Conservation (phyloP, 2,329 filamentous ascomycete genomes). For the Sarocladium strictum region DNA sequence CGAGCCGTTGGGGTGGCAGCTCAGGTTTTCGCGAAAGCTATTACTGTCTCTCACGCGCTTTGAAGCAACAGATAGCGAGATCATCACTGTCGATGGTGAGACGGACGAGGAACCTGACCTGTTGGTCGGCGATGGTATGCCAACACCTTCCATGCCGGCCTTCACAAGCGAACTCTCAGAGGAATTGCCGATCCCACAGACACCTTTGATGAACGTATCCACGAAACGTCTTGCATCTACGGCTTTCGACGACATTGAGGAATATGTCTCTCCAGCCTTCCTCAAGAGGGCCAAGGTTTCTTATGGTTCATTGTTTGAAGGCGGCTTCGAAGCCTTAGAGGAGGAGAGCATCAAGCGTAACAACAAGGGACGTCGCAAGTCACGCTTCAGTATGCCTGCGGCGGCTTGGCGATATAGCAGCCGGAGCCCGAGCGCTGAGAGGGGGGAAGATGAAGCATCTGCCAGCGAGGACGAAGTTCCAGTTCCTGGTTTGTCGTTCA, state of each 20-base stretch:
- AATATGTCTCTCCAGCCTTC: conserved; percentile 76
- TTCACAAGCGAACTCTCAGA: background rate
- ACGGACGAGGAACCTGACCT: conserved; percentile 12
- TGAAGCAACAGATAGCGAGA: conserved; percentile 40
- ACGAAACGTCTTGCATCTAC: conserved; percentile 29
- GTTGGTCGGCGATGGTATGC: conserved; percentile 13
- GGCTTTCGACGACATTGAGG: conserved; percentile 30
- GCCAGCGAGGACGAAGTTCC: conserved; percentile 11
- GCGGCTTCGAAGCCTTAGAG: conserved; percentile 61
- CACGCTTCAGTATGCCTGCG: conserved; percentile 61
- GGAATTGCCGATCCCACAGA: background rate
- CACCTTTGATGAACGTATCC: conserved; percentile 14
- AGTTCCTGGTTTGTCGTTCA: background rate
- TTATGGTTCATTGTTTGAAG: conserved; percentile 60
- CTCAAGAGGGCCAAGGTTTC: conserved; percentile 65
- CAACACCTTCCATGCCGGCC: background rate
- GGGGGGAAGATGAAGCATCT: conserved; percentile 22
- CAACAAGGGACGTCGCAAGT: conserved; percentile 50
- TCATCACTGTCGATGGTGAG: conserved; percentile 44
- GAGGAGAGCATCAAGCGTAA: conserved; percentile 28
- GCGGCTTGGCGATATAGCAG: conserved; percentile 70
- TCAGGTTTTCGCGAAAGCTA: conserved; percentile 48
- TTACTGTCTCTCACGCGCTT: conserved; percentile 34
- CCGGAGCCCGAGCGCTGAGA: conserved; percentile 64
- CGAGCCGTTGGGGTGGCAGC: conserved; percentile 47